phyloP scores from a whole-genome alignment of 2,329 filamentous ascomycete genomes.

The Colletotrichum plurivorum region DNA sequence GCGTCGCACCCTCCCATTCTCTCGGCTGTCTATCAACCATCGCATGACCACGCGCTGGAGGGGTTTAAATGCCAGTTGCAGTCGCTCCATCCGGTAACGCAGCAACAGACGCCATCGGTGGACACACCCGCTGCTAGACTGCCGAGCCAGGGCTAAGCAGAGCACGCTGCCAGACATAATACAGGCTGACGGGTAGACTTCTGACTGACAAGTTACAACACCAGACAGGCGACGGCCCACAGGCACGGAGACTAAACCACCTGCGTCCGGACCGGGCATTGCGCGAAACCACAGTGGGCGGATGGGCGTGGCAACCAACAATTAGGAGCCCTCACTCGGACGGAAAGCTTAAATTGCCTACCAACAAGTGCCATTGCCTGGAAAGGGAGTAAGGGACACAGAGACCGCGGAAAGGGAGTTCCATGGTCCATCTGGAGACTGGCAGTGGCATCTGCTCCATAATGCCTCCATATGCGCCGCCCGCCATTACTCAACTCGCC shows the following conservation, averaged over 20 bases:
- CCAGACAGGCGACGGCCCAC: conserved; percentile 13
- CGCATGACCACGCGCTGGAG: conserved; percentile 14
- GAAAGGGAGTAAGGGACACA: background rate
- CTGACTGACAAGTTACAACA: background rate
- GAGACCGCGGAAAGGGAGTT: conserved; percentile 2
- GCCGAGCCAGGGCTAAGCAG: background rate
- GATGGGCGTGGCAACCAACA: conserved; percentile 28
- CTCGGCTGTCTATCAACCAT: conserved; percentile 11
- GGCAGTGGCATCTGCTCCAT: no score
- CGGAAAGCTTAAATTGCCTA: conserved; percentile 32
- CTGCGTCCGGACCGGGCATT: conserved; percentile 34
- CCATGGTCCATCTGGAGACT: no score
- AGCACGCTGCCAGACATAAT: background rate
- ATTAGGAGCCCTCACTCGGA: conserved; percentile 18
- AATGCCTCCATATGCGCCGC: no score
- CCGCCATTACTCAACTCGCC: no score
- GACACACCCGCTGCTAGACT: conserved; percentile 19
- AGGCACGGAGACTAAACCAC: conserved; percentile 30
- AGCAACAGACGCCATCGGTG: conserved; percentile 13
- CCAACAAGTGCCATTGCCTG: background rate
- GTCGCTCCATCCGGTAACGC: conserved; percentile 26
- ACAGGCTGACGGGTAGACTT: background rate
- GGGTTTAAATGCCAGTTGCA: conserved; percentile 1
- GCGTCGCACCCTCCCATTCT: background rate
- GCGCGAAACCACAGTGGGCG: conserved; percentile 34